phyloP scores from a whole-genome alignment of 768 basidiomycete genomes.

The Kwoniella mangroviensis region DNA sequence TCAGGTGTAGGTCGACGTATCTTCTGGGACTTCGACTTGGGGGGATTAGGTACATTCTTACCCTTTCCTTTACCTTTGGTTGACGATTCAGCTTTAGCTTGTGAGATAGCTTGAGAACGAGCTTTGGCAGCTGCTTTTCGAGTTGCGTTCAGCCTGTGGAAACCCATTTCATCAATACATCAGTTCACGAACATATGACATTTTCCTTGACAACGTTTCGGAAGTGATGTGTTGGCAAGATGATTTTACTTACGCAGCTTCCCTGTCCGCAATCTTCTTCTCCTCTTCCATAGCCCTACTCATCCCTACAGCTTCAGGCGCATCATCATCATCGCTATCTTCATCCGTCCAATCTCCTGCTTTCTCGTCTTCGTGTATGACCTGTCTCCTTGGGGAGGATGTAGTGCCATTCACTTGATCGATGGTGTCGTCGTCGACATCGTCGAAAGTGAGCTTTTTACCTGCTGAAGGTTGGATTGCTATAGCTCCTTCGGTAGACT shows the following conservation, averaged over 20 bases:
- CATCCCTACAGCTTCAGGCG: conserved; percentile 36
- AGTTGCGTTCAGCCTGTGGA: conserved; percentile 1
- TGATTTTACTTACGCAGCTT: conserved; percentile 18
- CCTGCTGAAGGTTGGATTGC: conserved; percentile 29
- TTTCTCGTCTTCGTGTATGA: background rate
- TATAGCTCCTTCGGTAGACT: conserved; percentile 9
- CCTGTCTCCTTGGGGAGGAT: background rate
- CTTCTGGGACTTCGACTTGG: conserved; percentile 5
- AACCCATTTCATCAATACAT: background rate
- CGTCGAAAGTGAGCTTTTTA: conserved; percentile 33
- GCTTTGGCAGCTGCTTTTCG: conserved; percentile 19
- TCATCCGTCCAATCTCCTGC: conserved; percentile 24
- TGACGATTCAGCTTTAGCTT: conserved; percentile 10
- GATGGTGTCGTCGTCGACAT: conserved; percentile 11
- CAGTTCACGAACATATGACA: background rate
- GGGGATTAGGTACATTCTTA: conserved; percentile 24
- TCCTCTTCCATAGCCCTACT: conserved; percentile 17
- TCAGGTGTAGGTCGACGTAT: background rate
- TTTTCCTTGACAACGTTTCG: no score
- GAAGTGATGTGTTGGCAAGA: background rate
- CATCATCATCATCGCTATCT: conserved; percentile 32
- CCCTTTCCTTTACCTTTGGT: conserved; percentile 8
- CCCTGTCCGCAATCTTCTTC: background rate
- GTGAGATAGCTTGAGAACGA: conserved; percentile 27
- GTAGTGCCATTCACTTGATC: background rate